A percentile compares a stretch with the other conserved stretches of the same genome.
phyloP scores from a whole-genome alignment of 1,284 basidiomycete genomes.

The Meripilus lineatus region DNA sequence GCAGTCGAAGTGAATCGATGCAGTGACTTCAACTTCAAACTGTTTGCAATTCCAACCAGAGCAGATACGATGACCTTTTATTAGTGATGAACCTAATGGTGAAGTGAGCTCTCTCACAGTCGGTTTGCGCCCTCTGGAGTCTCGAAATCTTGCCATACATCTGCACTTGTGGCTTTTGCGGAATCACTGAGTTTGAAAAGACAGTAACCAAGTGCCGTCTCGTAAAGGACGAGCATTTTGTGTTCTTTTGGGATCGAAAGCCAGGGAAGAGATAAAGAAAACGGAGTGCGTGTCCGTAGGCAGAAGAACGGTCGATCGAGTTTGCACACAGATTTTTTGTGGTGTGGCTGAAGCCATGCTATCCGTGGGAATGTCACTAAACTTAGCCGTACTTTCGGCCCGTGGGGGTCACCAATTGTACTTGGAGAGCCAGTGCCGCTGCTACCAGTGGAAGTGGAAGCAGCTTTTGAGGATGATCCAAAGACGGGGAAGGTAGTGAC shows the following conservation, averaged over 20 bases:
- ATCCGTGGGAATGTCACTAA: too few relatives aligned
- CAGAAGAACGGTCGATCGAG: slow-evolving; percentile 1
- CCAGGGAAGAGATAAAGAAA: slow-evolving; percentile 13
- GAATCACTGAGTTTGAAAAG: slow-evolving; percentile 95
- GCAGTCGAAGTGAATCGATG: slow-evolving; percentile 97
- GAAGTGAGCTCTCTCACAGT: slow-evolving; percentile 52
- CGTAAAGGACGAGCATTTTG: slow-evolving; percentile 82
- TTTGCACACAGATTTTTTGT: too few relatives aligned
- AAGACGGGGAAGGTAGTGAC: too few relatives aligned
- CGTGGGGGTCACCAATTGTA: too few relatives aligned
- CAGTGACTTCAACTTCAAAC: slow-evolving; percentile 90
- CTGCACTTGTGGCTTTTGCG: slow-evolving; percentile 81
- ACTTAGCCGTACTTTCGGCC: too few relatives aligned
- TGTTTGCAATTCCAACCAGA: slow-evolving; percentile 28
- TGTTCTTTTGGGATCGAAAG: slow-evolving; percentile 20
- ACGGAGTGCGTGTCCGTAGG: slow-evolving; percentile 1
- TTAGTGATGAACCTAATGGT: background rate
- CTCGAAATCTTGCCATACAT: slow-evolving; percentile 92
- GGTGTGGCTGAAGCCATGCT: too few relatives aligned
- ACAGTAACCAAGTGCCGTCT: slow-evolving; percentile 91
- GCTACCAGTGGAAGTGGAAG: too few relatives aligned
- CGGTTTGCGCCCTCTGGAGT: slow-evolving; percentile 88
- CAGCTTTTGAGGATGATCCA: too few relatives aligned
- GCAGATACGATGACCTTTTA: slow-evolving; percentile 2
- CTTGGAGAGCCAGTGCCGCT: too few relatives aligned